Evolutionary conservation across 2,329 filamentous ascomycete genomes (phyloP).

Genomic region (Alternaria brassicae): DNA sequence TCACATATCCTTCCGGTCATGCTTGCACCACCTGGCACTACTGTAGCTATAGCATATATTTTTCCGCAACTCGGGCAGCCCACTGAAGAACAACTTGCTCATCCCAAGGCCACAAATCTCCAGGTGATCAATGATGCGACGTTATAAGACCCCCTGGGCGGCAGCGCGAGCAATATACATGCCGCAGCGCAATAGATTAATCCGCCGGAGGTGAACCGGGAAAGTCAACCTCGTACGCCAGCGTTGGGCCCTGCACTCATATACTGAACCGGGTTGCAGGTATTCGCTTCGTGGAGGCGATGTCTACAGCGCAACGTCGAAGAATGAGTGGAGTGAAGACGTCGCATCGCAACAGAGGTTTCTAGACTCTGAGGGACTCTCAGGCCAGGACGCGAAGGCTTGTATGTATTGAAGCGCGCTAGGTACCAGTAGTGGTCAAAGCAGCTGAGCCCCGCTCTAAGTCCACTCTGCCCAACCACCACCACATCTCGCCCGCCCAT

Average conservation of each 20-base stretch:
- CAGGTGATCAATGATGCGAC: background rate
- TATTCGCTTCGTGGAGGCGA: constrained; percentile 15
- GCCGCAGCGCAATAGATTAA: constrained; percentile 25
- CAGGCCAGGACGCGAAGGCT: background rate
- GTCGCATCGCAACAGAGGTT: background rate
- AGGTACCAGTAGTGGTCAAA: background rate
- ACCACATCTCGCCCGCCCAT: background rate
- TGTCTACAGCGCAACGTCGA: background rate
- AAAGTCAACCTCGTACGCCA: constrained; percentile 13
- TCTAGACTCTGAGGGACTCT: background rate
- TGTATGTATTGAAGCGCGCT: background rate
- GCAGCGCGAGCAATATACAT: constrained; percentile 22
- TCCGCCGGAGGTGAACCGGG: constrained; percentile 19
- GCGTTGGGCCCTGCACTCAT: constrained; percentile 12
- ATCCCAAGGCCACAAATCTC: no score
- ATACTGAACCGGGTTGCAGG: constrained; percentile 23
- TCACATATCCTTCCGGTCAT: no score
- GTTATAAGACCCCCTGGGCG: constrained; percentile 4
- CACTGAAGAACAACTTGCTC: background rate
- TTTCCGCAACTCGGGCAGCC: background rate
- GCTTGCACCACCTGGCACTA: no score
- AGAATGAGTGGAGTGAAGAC: background rate
- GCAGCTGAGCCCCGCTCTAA: background rate
- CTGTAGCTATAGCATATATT: no score
- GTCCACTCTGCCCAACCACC: background rate